These are phyloP conservation scores for Friedmanniomyces endolithicus DNA, from an alignment of 495 filamentous ascomycete genomes.

Conservation along the genomic window DNA sequence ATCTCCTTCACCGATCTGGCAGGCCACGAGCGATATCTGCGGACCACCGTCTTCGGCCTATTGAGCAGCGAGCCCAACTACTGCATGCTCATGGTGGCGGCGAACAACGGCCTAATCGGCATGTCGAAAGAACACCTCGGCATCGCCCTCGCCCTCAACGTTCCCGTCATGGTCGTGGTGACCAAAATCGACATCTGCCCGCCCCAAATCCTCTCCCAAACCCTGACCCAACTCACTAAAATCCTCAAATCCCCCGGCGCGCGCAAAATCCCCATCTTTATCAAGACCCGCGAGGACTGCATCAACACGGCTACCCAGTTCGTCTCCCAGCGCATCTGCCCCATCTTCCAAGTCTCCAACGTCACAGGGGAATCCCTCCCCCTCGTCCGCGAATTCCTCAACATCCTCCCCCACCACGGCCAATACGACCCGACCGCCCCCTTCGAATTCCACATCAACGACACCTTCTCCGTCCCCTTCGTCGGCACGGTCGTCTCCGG, in stretches of 20 bases:
- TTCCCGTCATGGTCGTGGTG: slow-evolving; percentile 94
- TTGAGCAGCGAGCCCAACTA: slow-evolving; percentile 94
- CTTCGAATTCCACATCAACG: slow-evolving; percentile 94
- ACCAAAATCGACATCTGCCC: slow-evolving; percentile 99
- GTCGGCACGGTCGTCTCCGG: slow-evolving; percentile 93
- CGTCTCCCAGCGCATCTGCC: slow-evolving; percentile 87
- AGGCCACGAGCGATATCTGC: slow-evolving; percentile 87
- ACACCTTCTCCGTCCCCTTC: slow-evolving; percentile 97
- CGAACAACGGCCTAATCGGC: slow-evolving; percentile 91
- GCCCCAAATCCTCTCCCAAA: slow-evolving; percentile 88
- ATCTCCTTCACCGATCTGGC: slow-evolving; percentile 94
- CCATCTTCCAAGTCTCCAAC: slow-evolving; percentile 96
- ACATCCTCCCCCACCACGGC: slow-evolving; percentile 89
- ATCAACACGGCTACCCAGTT: slow-evolving; percentile 95
- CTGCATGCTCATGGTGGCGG: slow-evolving; percentile 95
- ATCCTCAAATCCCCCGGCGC: slow-evolving; percentile 91
- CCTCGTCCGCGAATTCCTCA: slow-evolving; percentile 77
- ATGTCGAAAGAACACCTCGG: slow-evolving; percentile 98
- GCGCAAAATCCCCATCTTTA: slow-evolving; percentile 93
- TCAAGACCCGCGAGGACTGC: slow-evolving; percentile 81
- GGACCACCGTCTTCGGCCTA: slow-evolving; percentile 93
- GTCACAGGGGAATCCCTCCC: slow-evolving; percentile 81
- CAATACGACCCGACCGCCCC: slow-evolving; percentile 78
- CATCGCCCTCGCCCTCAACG: slow-evolving; percentile 87
- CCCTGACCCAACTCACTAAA: slow-evolving; percentile 76